These are phyloP conservation scores for Taiozyma sp. DNA, from an alignment of 1,139 yeast genomes.

Conservation along the genomic window DNA sequence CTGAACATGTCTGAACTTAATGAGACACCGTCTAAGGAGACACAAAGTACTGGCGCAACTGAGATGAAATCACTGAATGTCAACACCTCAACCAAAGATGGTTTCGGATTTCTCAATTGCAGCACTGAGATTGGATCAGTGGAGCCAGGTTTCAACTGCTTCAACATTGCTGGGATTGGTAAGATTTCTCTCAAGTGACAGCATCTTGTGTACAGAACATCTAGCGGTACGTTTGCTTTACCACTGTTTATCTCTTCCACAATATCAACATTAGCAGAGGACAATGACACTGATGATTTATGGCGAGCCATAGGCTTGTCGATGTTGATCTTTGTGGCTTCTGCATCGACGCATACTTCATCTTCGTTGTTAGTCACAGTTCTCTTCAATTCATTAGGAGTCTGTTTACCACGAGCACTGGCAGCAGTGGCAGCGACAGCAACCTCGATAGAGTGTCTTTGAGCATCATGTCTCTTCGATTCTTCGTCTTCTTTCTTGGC, in stretches of 20 bases:
- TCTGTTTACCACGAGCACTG: conserved; percentile 29
- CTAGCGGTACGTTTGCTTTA: conserved; percentile 39
- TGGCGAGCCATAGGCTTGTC: conserved; percentile 48
- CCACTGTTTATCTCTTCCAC: conserved; percentile 24
- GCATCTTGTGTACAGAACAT: conserved; percentile 66
- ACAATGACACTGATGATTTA: conserved; percentile 23
- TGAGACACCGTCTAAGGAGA: conserved; percentile 67
- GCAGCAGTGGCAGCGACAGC: conserved; percentile 34
- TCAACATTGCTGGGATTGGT: conserved; percentile 73
- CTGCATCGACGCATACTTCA: conserved; percentile 39
- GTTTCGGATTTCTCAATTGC: conserved; percentile 66
- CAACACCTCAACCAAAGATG: conserved; percentile 68
- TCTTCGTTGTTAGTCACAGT: conserved; percentile 31
- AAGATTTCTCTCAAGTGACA: conserved; percentile 71
- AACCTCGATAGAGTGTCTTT: conserved; percentile 23
- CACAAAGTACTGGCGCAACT: conserved; percentile 66
- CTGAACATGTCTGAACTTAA: conserved; percentile 62
- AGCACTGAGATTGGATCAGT: conserved; percentile 63
- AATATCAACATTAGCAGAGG: conserved; percentile 16
- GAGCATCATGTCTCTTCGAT: conserved; percentile 11
- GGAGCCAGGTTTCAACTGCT: conserved; percentile 67
- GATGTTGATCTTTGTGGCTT: conserved; percentile 39
- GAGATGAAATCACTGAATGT: conserved; percentile 74
- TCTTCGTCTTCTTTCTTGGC: neutral
- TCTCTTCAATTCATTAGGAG: conserved; percentile 26